phyloP scores from a whole-genome alignment of 352 stramenopile genomes.

The Pythium graminicola region DNA sequence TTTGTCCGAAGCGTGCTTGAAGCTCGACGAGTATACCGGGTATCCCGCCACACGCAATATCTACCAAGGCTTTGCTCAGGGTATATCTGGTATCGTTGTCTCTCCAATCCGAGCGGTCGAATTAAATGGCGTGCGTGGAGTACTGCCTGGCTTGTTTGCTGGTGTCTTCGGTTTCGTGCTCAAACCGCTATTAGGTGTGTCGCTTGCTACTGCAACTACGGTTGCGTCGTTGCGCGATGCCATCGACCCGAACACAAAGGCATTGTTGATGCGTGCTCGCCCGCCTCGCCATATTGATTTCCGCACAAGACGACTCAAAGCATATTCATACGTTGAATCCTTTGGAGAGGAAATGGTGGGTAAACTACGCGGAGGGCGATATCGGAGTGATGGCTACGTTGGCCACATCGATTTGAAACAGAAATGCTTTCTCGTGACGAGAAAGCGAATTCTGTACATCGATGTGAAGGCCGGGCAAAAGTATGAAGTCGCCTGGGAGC shows the following conservation, averaged over 20 bases:
- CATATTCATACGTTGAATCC: constrained; percentile 85
- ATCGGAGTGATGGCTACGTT: constrained; percentile 72
- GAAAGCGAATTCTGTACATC: constrained; percentile 74
- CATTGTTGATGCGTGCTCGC: constrained; percentile 63
- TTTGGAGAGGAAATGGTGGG: constrained; percentile 83
- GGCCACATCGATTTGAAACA: constrained; percentile 77
- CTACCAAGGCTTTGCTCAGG: constrained; percentile 82
- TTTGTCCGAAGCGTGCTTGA: constrained; percentile 78
- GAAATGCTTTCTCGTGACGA: constrained; percentile 80
- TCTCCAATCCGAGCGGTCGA: constrained; percentile 81
- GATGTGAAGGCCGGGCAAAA: constrained; percentile 62
- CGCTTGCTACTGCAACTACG: constrained; percentile 64
- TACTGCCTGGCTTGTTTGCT: constrained; percentile 70
- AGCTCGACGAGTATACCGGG: constrained; percentile 84
- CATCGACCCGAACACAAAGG: constrained; percentile 73
- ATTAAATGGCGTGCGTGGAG: constrained; percentile 62
- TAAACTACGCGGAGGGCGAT: constrained; percentile 70
- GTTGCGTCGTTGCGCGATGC: constrained; percentile 71
- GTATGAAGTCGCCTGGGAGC: constrained; percentile 76
- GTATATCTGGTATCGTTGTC: constrained; percentile 77
- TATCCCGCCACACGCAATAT: constrained; percentile 82
- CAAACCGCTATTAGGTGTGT: constrained; percentile 74
- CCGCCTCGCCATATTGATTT: constrained; percentile 77
- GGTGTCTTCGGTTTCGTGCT: constrained; percentile 75
- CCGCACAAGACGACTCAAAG: constrained; percentile 69